phyloP scores from a whole-genome alignment of 768 basidiomycete genomes.

The Cytidiella melzeri region DNA sequence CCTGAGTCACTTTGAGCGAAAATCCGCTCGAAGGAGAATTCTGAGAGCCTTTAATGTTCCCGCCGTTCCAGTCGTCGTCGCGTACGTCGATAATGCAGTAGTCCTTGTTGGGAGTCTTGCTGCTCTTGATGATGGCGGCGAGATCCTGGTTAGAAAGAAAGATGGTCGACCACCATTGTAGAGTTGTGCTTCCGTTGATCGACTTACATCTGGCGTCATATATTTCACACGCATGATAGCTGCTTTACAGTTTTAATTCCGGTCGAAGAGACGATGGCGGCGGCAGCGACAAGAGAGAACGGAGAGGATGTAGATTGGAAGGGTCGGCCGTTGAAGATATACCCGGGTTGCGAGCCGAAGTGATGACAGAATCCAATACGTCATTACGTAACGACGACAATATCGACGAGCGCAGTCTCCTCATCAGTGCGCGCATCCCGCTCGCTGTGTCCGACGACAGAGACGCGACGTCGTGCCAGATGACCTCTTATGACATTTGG shows the following conservation, averaged over 20 bases:
- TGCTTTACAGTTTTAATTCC: too few species aligned
- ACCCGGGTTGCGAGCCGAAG: not conserved
- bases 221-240: constrained; percentile 29
- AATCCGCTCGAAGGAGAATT: constrained; percentile 63
- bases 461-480: not conserved
- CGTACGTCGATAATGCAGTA: constrained; percentile 80
- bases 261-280: too few species aligned
- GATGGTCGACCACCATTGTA: not conserved
- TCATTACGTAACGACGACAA: not conserved
- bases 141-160: constrained; percentile 53
- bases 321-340: not conserved
- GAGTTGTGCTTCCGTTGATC: not conserved
- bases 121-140: constrained; percentile 60
- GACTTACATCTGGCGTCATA: constrained; percentile 35
- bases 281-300: not conserved
- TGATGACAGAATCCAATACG: not conserved
- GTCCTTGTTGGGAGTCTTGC: constrained; percentile 53
- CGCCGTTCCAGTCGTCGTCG: constrained; percentile 75
- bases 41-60: constrained; percentile 64
- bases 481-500: too few species aligned
- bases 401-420: not conserved
- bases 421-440: not conserved
- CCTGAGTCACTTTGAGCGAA: constrained; percentile 44
- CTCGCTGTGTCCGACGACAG: not conserved
- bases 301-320: not conserved